Base-by-base conservation (phyloP, 768 basidiomycete species). In the Lactarius quietus region DNA sequence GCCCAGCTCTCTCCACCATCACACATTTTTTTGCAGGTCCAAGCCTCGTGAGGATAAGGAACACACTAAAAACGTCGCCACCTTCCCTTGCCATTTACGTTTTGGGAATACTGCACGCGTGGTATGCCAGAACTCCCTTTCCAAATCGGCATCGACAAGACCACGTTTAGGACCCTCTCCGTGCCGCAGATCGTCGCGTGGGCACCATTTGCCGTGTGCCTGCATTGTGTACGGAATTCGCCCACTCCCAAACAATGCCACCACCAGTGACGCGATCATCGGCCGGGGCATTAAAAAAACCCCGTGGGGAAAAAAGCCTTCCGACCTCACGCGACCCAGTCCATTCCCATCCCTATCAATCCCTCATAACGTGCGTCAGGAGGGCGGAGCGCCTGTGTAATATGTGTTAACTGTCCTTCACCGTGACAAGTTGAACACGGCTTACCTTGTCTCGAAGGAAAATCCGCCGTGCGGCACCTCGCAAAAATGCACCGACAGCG, bases 231-330 rank as follows among this genome's bases (percentile, higher is more conserved):
- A 20, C n/a, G 36, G 36, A 9, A 45, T 45, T 12, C 23, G n/a
- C 31, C 14, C n/a, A 26, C 23, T 7, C 43, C n/a, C 31, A 17
- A 14, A 10, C 17, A 39, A 45, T 23, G 54, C 52, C 39, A 48
- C 12, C 45, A 26, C 39, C n/a, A n/a, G n/a, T n/a, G n/a, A n/a
- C n/a, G 63, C 57, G 57, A 20, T 63, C 43, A 63, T 35, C 9
- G 52, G 23, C 33, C 52, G 28, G 31, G 39, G 63, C 41, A 31
- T 59, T 45, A 48, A 60, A 64, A 63, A 64, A 60, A 64, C 43
- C 58, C 57, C 36, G 23, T 45, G 3, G 31, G 57, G 62, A 57
- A 59, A 57, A 64, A 59, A 64, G 58, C 57, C 36, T 64, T 9
- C 20, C 39, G 43, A 26, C 57, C 62, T 63, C 62, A 52, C 62